These are phyloP conservation scores for Aspergillus sp. DNA, from an alignment of 2,329 filamentous ascomycete species.

Conservation along the genomic window DNA sequence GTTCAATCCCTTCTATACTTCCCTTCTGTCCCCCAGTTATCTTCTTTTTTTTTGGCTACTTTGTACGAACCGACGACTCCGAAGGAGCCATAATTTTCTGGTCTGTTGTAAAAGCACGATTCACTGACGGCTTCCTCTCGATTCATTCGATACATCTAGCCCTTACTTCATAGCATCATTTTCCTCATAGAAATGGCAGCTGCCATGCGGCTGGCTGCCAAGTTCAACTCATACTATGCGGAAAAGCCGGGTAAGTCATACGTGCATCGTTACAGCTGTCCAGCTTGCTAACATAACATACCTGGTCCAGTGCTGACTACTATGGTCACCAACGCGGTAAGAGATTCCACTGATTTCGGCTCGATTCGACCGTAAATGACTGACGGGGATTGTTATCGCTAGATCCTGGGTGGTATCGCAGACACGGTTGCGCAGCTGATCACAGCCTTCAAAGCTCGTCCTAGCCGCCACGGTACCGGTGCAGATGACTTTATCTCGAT, in stretches of 20 bases:
- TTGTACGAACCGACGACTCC: too few relatives aligned
- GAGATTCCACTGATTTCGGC: constrained; percentile 18
- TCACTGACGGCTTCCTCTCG: too few relatives aligned
- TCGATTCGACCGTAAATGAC: constrained; percentile 1
- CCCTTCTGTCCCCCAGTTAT: neutral
- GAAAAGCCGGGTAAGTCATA: constrained; percentile 70
- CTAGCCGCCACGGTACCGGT: constrained; percentile 57
- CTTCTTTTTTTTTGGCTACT: constrained; percentile 9
- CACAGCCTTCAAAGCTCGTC: constrained; percentile 67
- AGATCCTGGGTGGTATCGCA: constrained; percentile 87
- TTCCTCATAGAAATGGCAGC: constrained; percentile 87
- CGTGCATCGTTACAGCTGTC: neutral
- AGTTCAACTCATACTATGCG: constrained; percentile 93
- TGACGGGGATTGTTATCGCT: constrained; percentile 12
- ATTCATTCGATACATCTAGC: constrained; percentile 53
- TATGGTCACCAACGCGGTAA: constrained; percentile 95
- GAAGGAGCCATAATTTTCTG: neutral
- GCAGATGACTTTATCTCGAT: constrained; percentile 74
- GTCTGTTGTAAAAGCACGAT: neutral
- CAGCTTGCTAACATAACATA: constrained; percentile 16
- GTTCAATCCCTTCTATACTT: neutral
- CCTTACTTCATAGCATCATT: constrained; percentile 79
- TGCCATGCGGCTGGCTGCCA: constrained; percentile 74
- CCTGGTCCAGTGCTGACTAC: constrained; percentile 75
- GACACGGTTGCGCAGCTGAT: constrained; percentile 95